Evolutionary conservation across 78 protist genomes (phyloP).

Genomic region (Dictyostelium intermedium): DNA sequence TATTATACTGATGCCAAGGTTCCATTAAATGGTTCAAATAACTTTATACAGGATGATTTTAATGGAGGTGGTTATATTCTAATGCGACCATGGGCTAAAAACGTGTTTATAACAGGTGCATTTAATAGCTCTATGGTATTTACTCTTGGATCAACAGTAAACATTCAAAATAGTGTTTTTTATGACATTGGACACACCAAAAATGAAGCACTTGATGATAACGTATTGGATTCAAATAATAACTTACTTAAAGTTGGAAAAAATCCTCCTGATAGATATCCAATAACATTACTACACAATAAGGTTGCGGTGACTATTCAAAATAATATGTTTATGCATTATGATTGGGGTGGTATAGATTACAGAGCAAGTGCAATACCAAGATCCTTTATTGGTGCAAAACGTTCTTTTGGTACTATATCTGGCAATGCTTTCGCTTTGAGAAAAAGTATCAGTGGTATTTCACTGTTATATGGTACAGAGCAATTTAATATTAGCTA

Average conservation of each 20-base stretch:
- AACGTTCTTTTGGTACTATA: constrained; percentile 7
- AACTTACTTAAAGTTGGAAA: neutral
- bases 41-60: neutral
- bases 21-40: neutral
- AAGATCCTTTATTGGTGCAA: constrained; percentile 1
- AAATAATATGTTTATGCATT: neutral
- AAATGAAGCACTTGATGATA: neutral
- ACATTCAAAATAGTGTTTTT: neutral
- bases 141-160: neutral
- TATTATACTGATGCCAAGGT: neutral
- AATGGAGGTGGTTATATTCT: neutral
- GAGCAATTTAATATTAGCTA: neutral
- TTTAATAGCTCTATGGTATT: neutral
- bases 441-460: neutral
- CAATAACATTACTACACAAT: neutral
- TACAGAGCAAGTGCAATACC: neutral
- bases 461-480: neutral
- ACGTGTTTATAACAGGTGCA: neutral
- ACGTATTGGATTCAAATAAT: neutral
- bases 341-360: no score
- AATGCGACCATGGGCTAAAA: neutral
- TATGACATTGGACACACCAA: neutral
- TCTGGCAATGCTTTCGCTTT: neutral
- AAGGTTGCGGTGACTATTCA: neutral
- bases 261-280: neutral